Base-by-base conservation (phyloP, 2,329 filamentous ascomycete genomes). In the Fusarium nelsonii region DNA sequence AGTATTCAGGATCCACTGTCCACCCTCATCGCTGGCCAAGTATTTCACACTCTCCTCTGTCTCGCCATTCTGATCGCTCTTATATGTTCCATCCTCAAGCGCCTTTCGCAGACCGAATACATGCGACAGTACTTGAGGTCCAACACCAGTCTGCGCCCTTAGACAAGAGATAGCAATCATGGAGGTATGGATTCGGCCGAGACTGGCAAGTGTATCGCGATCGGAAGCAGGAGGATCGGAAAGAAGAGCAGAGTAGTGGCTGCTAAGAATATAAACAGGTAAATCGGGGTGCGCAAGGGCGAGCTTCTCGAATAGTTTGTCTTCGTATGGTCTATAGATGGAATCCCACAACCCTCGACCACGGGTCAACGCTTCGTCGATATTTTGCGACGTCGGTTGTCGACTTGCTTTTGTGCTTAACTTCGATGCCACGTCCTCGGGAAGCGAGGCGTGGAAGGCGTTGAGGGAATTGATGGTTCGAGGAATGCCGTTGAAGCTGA, bases 391-490 rank as follows among this genome's bases (percentile, higher is more conserved):
- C 0, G 81, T 85, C 3, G 87, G 81, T 4, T 77, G 70, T 45
- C 91, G 87, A 10, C 89, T 88, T 0, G 90, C 82, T 30, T 74
- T 79, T 1, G 83, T 88, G 58, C 84, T 84, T 6, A 95, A 84
- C 6, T 78, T 75, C 1, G 82, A 76, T 4, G 82, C 77, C 6
- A 94, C 81, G 7, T 85, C 79, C 1, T 80, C 62, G 0, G 91
- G 90, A 0, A 96, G 86, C 30, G 83, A 81, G 39, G 84, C 82
- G 73, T 86, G 84, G 83, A 94, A 94, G 26, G 89, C 89, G 73
- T 89, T 90, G 3, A 97, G 88, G 73, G 87, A 90, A 84, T 96
- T 96, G 82, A 96, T 96, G 28, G 90, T 91, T 69, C 93, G 90
- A 3, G 93, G 92, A 72, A 96, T 92, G 69, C 91, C 91, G 81